These are phyloP conservation scores for Solanum hybrid DNA, from an alignment of 305 asterid genomes.

Conservation along the genomic window DNA sequence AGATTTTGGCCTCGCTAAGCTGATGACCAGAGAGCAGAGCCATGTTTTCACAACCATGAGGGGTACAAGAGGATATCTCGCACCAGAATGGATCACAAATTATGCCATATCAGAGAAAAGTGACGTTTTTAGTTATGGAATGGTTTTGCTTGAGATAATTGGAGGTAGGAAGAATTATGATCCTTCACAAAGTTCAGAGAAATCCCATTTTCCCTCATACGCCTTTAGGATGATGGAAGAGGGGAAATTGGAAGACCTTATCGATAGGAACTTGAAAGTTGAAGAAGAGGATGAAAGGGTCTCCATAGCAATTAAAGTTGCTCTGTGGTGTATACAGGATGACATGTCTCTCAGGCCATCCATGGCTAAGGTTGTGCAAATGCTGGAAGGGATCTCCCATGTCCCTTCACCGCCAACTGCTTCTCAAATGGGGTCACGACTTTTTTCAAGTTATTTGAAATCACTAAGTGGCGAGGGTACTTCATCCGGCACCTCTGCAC, in stretches of 20 bases:
- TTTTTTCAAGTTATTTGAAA: slow-evolving; percentile 47
- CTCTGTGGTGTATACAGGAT: slow-evolving; percentile 93
- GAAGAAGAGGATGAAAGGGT: slow-evolving; percentile 64
- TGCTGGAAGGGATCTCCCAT: slow-evolving; percentile 74
- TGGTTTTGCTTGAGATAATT: slow-evolving; percentile 74
- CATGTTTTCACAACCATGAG: slow-evolving; percentile 75
- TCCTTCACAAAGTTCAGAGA: slow-evolving; percentile 50
- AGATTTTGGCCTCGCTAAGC: slow-evolving; percentile 86
- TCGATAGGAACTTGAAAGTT: slow-evolving; percentile 43
- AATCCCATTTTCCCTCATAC: slow-evolving; percentile 65
- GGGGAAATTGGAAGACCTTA: slow-evolving; percentile 54
- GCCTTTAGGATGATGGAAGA: slow-evolving; percentile 85
- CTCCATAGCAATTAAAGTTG: slow-evolving; percentile 49
- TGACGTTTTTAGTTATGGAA: slow-evolving; percentile 77
- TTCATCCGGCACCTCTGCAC: slow-evolving; percentile 51
- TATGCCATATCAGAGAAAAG: slow-evolving; percentile 84
- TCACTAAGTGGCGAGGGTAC: slow-evolving; percentile 54
- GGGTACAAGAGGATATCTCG: slow-evolving; percentile 87
- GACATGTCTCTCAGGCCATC: slow-evolving; percentile 80
- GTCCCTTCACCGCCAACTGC: slow-evolving; percentile 68
- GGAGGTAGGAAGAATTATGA: slow-evolving; percentile 81
- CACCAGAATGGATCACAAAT: slow-evolving; percentile 93
- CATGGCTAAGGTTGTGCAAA: slow-evolving; percentile 82
- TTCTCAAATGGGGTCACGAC: slow-evolving; percentile 45
- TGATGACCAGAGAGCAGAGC: slow-evolving; percentile 79